phyloP scores from a whole-genome alignment of 139 green algal species.

The Tetradesmus lagerheimii region DNA sequence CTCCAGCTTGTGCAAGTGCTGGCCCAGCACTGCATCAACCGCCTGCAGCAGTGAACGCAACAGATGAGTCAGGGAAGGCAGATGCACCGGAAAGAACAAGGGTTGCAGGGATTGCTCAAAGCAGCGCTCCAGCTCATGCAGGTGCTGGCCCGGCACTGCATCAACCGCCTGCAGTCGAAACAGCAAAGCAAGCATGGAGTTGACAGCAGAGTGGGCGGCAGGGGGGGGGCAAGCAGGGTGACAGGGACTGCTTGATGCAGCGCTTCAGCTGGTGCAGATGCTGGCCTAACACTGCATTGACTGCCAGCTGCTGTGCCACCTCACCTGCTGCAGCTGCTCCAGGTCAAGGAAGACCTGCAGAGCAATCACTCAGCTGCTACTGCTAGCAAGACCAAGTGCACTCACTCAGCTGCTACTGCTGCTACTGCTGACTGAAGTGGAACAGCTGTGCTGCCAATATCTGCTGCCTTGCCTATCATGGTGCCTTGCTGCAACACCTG shows the following conservation, averaged over 20 bases:
- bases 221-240: neutral
- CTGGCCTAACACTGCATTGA: conserved; percentile 61
- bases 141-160: conserved; percentile 59
- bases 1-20: conserved; percentile 65
- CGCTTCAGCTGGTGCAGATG: conserved; percentile 65
- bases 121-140: conserved; percentile 62
- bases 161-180: conserved; percentile 46
- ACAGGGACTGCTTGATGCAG: conserved; percentile 59
- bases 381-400: too few species aligned
- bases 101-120: conserved; percentile 65
- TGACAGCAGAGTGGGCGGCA: neutral
- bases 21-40: conserved; percentile 59
- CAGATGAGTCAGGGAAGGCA: neutral
- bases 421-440: too few species aligned
- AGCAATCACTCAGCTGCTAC: neutral
- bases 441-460: neutral
- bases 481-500: neutral
- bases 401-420: too few species aligned
- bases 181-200: too few species aligned
- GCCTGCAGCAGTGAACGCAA: neutral
- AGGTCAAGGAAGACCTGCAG: neutral
- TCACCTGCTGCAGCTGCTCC: neutral
- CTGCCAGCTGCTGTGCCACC: neutral
- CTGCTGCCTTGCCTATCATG: neutral
- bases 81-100: neutral